phyloP scores from a whole-genome alignment of 2,329 filamentous ascomycete genomes.

The Fusarium verrucosum region DNA sequence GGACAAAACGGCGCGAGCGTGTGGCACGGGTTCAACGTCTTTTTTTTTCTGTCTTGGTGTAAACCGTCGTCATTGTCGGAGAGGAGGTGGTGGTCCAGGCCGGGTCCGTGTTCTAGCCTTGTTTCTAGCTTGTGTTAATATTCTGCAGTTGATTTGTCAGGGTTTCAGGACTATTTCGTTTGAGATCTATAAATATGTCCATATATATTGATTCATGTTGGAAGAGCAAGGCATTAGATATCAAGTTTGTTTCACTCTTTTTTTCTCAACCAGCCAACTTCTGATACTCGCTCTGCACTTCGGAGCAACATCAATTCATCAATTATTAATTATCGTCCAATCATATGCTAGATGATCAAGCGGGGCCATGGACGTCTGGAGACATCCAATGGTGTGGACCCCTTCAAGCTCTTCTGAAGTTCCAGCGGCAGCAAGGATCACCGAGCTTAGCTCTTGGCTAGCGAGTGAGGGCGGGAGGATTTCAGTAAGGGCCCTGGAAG shows the following conservation, averaged over 20 bases:
- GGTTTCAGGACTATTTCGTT: background rate
- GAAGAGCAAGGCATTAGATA: background rate
- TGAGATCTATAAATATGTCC: background rate
- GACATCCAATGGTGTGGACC: conserved; percentile 23
- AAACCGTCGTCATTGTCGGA: background rate
- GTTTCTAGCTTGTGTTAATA: background rate
- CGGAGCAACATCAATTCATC: conserved; percentile 24
- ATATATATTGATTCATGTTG: no score
- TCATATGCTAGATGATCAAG: conserved; percentile 10
- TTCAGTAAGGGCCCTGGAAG: conserved; percentile 18
- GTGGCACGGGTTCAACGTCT: conserved; percentile 37
- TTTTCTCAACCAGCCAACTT: conserved; percentile 3
- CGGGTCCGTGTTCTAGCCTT: conserved; percentile 20
- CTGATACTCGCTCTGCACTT: conserved; percentile 1
- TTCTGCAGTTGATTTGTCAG: conserved; percentile 1
- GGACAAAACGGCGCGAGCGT: conserved; percentile 18
- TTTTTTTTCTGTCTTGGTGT: conserved; percentile 27
- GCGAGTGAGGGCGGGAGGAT: conserved; percentile 2
- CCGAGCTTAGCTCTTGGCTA: conserved; percentile 1
- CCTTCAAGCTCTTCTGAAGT: conserved; percentile 21
- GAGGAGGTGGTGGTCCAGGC: background rate
- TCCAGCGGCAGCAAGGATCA: conserved; percentile 22
- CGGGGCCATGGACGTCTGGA: no score
- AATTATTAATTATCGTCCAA: conserved; percentile 23
- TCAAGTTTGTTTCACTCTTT: background rate